Evolutionary conservation across 306 rosid genomes (phyloP).

Genomic region (Rubus parviflorus): DNA sequence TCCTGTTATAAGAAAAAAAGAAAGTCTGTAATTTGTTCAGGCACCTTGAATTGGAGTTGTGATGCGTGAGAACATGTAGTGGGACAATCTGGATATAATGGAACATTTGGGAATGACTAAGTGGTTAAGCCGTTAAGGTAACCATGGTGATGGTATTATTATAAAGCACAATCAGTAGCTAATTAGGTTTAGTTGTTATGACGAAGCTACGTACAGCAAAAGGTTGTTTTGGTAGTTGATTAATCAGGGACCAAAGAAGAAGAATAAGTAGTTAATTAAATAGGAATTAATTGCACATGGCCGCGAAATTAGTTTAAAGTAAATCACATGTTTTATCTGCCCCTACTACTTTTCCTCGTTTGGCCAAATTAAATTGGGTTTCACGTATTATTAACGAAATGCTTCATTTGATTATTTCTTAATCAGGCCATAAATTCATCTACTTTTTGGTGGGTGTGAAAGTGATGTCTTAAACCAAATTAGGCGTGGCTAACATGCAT

Average conservation of each 20-base stretch:
- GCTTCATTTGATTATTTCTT: background rate
- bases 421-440: background rate
- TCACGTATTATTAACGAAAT: background rate
- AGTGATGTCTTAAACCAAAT: background rate
- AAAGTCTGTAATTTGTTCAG: background rate
- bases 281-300: background rate
- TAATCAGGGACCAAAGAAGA: too few species aligned
- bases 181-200: slow-evolving; percentile 4
- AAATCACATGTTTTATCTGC: background rate
- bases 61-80: background rate
- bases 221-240: background rate
- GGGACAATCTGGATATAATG: slow-evolving; percentile 9
- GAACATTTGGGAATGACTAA: background rate
- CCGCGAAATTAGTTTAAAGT: background rate
- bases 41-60: background rate
- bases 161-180: background rate
- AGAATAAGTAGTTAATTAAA: too few species aligned
- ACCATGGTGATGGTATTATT: background rate
- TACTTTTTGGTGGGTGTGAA: background rate
- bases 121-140: background rate
- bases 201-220: background rate
- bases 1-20: too few species aligned
- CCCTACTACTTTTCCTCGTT: background rate
- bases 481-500: background rate
- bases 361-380: background rate